These are phyloP conservation scores for Cichorium intybus DNA, from an alignment of 140 eudicot species.

Conservation along the genomic window DNA sequence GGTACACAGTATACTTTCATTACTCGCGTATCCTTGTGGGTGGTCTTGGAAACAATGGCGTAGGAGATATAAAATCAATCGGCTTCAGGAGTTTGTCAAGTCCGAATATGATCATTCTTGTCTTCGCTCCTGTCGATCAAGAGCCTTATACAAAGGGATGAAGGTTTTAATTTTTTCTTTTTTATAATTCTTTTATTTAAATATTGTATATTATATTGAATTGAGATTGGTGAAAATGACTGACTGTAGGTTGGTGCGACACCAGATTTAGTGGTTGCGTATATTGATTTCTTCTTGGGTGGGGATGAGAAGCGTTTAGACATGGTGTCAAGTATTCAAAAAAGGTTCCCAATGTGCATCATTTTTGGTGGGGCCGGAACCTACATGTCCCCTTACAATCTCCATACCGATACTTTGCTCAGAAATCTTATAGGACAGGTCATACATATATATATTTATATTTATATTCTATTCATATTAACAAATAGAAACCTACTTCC, in stretches of 20 bases:
- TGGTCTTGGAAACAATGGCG: slow-evolving; percentile 99
- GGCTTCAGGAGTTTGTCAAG: slow-evolving; percentile 88
- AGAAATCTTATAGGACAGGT: slow-evolving; percentile 94
- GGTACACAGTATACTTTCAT: slow-evolving; percentile 80
- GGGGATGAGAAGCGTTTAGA: slow-evolving; percentile 95
- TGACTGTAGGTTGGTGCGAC: slow-evolving; percentile 88
- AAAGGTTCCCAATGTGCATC: slow-evolving; percentile 93
- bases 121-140: slow-evolving; percentile 88
- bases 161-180: slow-evolving; percentile 42
- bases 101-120: slow-evolving; percentile 97
- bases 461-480: too few species aligned
- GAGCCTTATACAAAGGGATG: slow-evolving; percentile 97
- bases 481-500: too few species aligned
- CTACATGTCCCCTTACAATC: slow-evolving; percentile 90
- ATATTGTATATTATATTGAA: background rate
- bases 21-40: slow-evolving; percentile 94
- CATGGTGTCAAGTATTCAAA: slow-evolving; percentile 81
- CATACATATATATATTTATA: too few species aligned
- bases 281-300: slow-evolving; percentile 89
- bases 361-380: slow-evolving; percentile 94
- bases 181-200: background rate
- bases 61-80: slow-evolving; percentile 69
- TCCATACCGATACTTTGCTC: slow-evolving; percentile 66
- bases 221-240: background rate
- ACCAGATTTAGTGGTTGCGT: slow-evolving; percentile 78